Base-by-base conservation (phyloP, 75 land plant genomes). In the Isoetes taiwanensis region DNA sequence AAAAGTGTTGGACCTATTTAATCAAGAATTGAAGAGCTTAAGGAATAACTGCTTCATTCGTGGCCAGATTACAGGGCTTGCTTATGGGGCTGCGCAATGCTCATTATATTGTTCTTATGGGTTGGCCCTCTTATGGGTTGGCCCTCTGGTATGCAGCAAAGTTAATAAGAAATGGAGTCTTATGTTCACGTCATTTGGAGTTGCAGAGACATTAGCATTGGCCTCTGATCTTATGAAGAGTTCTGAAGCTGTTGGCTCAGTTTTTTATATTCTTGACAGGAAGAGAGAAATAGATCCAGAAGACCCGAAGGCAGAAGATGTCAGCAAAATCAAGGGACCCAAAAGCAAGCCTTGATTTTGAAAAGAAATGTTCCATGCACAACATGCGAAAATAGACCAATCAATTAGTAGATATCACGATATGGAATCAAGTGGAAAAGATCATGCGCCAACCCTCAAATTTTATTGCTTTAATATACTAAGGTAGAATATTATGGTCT, bases 141-240 rank as follows among this genome's bases (percentile, higher is more conserved):
- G n/a, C n/a, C n/a, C n/a, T 81, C 25, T 81, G 77, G 74, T 71
- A 66, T 41, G 77, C 75, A 0, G 63, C 80, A 4, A 38, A 42
- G 5, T 61, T 82, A 2, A 58, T 82, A 0, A 52, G 70, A 31
- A 10, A 63, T 29, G 62, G 56, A n/a, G n/a, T n/a, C 50, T 83
- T n/a, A 66, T 87, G 27, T 61, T 87, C 23, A 78, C 88, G 5
- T 81, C 94, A 10, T 65, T 78, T 14, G 59, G 78, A 53, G 68
- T 87, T n/a, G 88, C 88, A 9, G 94, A 87, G 57, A 80, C 94
- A 1, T 63, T 83, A 2, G 76, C 81, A 34, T 73, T 83, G 32
- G 70, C 88, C 38, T 84, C 94, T n/a, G 84, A 80, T 52, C 63
- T 87, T 23, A 63, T 83, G 3, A 78, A 73, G 72, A 82, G 81